phyloP scores from a whole-genome alignment of 2,329 filamentous ascomycete species.

The Clarireedia hainanense region DNA sequence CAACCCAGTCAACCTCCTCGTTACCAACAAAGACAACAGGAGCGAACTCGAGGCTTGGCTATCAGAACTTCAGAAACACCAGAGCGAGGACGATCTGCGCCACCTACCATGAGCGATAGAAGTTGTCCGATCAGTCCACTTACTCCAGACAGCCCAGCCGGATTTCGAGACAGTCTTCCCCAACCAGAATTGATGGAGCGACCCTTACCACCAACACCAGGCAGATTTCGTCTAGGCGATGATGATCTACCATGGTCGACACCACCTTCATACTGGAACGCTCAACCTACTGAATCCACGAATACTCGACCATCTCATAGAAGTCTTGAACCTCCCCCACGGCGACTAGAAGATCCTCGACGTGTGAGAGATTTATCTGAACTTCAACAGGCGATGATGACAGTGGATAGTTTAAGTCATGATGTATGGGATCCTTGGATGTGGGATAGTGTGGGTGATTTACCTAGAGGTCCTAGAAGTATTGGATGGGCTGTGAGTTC shows the following conservation, averaged over 20 bases:
- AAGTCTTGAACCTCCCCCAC: background rate
- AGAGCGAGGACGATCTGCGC: constrained; percentile 24
- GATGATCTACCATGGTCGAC: constrained; percentile 28
- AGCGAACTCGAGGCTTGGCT: constrained; percentile 8
- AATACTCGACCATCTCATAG: background rate
- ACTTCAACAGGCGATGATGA: constrained; percentile 29
- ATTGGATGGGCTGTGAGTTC: constrained; percentile 27
- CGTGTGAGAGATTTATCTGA: constrained; percentile 23
- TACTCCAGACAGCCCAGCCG: constrained; percentile 16
- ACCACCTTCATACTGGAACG: constrained; percentile 22
- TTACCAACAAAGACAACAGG: constrained; percentile 3
- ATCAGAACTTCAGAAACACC: constrained; percentile 4
- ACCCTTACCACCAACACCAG: constrained; percentile 25
- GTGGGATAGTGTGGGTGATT: constrained; percentile 21
- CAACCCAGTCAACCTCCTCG: background rate
- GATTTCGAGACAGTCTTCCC: constrained; percentile 10
- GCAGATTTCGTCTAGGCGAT: constrained; percentile 27
- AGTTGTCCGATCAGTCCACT: constrained; percentile 11
- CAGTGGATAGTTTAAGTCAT: constrained; percentile 24
- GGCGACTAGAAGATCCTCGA: constrained; percentile 24
- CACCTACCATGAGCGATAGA: constrained; percentile 20
- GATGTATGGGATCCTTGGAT: constrained; percentile 24
- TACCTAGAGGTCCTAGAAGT: constrained; percentile 23
- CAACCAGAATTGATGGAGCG: background rate
- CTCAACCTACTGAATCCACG: background rate